Base-by-base conservation (phyloP, 2,329 filamentous ascomycete genomes). In the Fusarium haematococcum region DNA sequence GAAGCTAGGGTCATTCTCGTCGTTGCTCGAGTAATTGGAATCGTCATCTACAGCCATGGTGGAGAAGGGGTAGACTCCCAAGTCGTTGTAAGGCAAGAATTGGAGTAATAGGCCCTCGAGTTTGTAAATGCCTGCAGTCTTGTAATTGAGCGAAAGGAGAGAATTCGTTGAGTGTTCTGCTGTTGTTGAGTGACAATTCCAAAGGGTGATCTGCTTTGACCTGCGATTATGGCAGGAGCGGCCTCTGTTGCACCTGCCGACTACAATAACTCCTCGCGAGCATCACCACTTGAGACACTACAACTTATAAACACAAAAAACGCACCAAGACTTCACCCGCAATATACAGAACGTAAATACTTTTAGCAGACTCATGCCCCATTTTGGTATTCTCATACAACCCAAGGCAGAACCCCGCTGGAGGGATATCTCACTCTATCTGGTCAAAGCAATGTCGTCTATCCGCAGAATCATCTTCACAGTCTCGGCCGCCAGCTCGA, bases 401-500 rank as follows among this genome's bases (percentile, higher is more conserved):
- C 77, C 78, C 67, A 68, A 77, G 69, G 69, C 61, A 70, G 63
- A 73, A 65, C 78, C 78, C 78, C 78, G 70, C 74, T 68, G 60
- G 73, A 67, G 74, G 77, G 73, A 75, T 78, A 79, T 79, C 71
- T 79, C 74, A 69, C 68, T 80, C 80, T 89, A 91, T 84, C 90
- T 87, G 79, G 87, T 91, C 82, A 92, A 83, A 58, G 89, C 89
- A 84, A 92, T 91, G 80, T 92, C 90, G 80, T 92, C 90, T 85
- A 92, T 91, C 81, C 90, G 88, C 80, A 92, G 82, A 81, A 92
- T 91, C 95, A 98, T 97, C 91, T 98, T 99, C 79, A 98, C 97
- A 70, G 97, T 99, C 89, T 99, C 97, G 9, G 96, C 95, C 33
- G 97, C 97, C 84, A 99, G 85, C 87, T 99, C 96, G 79, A 99